Base-by-base conservation (phyloP, 116 monocot genomes). In the Thalassia testudinum region DNA sequence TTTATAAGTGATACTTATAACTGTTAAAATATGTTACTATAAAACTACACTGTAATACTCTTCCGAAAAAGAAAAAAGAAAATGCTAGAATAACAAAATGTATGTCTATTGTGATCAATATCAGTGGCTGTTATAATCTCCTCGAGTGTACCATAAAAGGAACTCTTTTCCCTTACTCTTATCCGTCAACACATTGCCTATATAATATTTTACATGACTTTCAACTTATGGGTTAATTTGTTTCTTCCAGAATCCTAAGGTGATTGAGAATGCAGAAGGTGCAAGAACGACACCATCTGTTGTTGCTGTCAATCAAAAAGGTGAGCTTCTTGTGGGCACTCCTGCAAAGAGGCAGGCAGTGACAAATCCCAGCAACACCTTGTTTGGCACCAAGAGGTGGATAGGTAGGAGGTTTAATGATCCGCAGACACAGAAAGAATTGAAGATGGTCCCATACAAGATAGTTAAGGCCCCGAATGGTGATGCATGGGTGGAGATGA, bases 391-490 rank as follows among this genome's bases (percentile, higher is more conserved):
- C 18, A 73, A 73, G 62, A 20, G 72, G 10, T 54, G 66, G 20
- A 66, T 73, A 43, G 72, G 72, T 20, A 37, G 72, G 13, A 49
- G 72, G 6, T 73, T 62, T 62, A 66, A 67, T 66, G 66, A 66
- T 52, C 72, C 72, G 20, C 72, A 66, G 50, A 73, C 72, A 15
- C 72, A 73, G 52, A 73, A 73, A 49, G 72, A 73, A 24, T 50
- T 73, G 57, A 73, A 73, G 17, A 73, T 73, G 72, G 72, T 73
- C 26, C 72, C 72, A 1, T 73, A 57, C 47, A 73, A 73, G 51
- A 73, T 73, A 42, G 72, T 73, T 1, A 73, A 57, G 45, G 72
- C 66, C 12, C 57, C 72, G 0, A 73, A 62, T 57, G 73, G 73
- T 43, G 73, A 73, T 67, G 73, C 73, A 27, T 73, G 73, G 73